These are phyloP conservation scores for Setaria italica DNA, from an alignment of 202 grass and related monocot genomes.

Conservation along the genomic window DNA sequence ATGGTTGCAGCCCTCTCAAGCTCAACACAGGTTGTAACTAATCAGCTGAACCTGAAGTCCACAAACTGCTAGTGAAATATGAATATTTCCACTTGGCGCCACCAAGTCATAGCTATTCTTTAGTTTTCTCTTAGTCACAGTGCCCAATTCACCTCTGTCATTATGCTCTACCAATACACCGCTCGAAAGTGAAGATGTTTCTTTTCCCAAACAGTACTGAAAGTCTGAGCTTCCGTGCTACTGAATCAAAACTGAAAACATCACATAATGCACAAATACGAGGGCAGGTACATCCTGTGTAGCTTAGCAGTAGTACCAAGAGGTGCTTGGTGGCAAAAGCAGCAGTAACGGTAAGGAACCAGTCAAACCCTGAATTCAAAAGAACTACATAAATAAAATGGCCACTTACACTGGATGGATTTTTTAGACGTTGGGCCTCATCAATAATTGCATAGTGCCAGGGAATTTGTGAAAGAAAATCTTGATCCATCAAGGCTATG, in stretches of 20 bases:
- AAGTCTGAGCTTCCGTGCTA: not conserved
- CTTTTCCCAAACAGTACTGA: not conserved
- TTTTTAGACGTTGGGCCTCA: conserved; percentile 93
- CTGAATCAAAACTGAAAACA: too few species aligned
- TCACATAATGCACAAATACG: not conserved
- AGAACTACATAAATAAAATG: conserved; percentile 28
- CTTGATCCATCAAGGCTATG: conserved; percentile 83
- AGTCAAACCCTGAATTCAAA: not conserved
- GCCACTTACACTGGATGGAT: conserved; percentile 74
- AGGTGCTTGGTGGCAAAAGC: not conserved
- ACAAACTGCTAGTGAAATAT: conserved; percentile 16
- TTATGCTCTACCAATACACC: not conserved
- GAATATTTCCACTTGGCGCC: not conserved
- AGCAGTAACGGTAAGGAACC: not conserved
- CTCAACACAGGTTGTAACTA: not conserved
- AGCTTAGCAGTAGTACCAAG: not conserved
- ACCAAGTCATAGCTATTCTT: conserved; percentile 9
- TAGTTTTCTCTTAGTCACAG: not conserved
- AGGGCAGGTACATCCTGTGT: not conserved
- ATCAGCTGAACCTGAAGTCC: conserved; percentile 12
- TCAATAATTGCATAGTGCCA: conserved; percentile 81
- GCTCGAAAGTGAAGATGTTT: not conserved
- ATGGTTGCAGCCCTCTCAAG: conserved; percentile 9
- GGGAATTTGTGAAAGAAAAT: conserved; percentile 91
- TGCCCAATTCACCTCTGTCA: not conserved